Base-by-base conservation (phyloP, 345 rosid species). In the Ailanthus altissimus region DNA sequence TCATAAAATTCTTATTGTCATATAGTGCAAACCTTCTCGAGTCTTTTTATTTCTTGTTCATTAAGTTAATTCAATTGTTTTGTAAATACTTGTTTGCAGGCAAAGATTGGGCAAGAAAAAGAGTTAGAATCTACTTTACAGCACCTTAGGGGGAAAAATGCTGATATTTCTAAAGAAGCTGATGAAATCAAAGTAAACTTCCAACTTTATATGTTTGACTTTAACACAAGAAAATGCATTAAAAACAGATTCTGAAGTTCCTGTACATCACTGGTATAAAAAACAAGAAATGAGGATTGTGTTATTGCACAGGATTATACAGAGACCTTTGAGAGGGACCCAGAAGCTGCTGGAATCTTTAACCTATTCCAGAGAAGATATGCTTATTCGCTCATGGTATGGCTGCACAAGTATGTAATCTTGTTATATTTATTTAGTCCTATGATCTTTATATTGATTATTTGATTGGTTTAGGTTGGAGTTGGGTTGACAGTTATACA, bases 401-500 rank as follows among this genome's bases (percentile, higher is more conserved):
- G 90, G 2, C 32, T 25, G 7, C 1, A 12, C 3, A 36, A 20
- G 21, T 20, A 6, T 32, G 40, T 8, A 64, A 64, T 20, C 47
- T 10, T 12, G 8, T 64, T 23, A 12, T 46, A 25, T 25, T 1
- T 21, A n/a, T 6, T 67, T 7, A 23, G 4, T 67, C 54, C 20
- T 60, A 64, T 58, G 26, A n/a, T 46, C 7, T 56, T 67, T 47
- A 36, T 32, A 25, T 36, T 51, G 32, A 54, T 47, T 28, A 15
- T 56, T 23, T 36, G 4, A 53, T 56, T 68, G 49, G 59, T 54
- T 71, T 43, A 92, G 97, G 77, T 86, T 15, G 92, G 90, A 20
- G 70, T 84, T 47, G 97, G 97, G 51, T 66, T 90, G 70, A 82
- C 86, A 94, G 66, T 89, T 26, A 71, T 89, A n/a, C 93, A 88